These are phyloP conservation scores for Boletellus ananiceps DNA, from an alignment of 768 basidiomycete species.

Conservation along the genomic window DNA sequence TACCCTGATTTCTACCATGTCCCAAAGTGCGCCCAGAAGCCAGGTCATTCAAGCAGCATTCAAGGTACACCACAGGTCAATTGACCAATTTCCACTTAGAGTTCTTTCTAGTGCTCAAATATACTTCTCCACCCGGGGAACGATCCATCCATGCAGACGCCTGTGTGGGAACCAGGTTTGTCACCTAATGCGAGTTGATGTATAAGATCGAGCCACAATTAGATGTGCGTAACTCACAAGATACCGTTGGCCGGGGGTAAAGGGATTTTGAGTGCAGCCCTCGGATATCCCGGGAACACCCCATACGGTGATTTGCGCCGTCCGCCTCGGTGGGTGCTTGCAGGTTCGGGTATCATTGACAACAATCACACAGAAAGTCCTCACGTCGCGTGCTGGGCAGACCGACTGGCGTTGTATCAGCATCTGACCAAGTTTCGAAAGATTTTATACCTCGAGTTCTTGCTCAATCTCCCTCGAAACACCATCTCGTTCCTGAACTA, in stretches of 20 bases:
- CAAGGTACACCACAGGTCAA: background rate
- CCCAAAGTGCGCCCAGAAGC: background rate
- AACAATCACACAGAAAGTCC: conserved; percentile 69
- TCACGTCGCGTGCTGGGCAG: conserved; percentile 73
- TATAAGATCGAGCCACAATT: background rate
- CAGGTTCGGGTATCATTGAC: conserved; percentile 58
- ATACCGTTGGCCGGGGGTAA: conserved; percentile 64
- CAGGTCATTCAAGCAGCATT: background rate
- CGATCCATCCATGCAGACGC: conserved; percentile 65
- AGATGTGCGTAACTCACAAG: conserved; percentile 41
- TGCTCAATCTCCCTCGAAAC: conserved; percentile 59
- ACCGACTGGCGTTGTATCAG: conserved; percentile 35
- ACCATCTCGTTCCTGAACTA: conserved; percentile 46
- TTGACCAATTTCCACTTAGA: conserved; percentile 53
- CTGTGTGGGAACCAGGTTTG: conserved; percentile 69
- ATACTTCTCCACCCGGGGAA: conserved; percentile 61
- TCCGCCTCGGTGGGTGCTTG: conserved; percentile 49
- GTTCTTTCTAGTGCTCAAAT: conserved; percentile 60
- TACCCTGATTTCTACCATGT: background rate
- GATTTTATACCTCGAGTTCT: conserved; percentile 62
- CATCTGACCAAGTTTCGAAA: background rate
- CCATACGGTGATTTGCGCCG: conserved; percentile 81
- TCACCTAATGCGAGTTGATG: conserved; percentile 30
- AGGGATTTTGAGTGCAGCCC: conserved; percentile 42
- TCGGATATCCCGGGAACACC: conserved; percentile 61